Base-by-base conservation (phyloP, 257 asterid genomes). In the Solanum etuberosum region DNA sequence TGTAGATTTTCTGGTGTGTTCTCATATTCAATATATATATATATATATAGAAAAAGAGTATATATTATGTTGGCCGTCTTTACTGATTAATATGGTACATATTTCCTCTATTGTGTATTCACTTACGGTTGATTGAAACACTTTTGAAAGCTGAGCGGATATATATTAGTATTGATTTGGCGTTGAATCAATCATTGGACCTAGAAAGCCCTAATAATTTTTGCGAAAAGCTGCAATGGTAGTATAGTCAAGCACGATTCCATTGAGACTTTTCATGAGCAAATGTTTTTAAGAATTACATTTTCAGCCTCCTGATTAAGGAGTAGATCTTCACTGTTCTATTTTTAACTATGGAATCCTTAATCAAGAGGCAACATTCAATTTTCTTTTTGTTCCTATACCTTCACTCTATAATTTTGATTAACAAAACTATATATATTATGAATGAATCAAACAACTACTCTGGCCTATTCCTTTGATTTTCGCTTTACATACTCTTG, bases 401-500 rank as follows among this genome's bases (percentile, higher is more conserved):
- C 51, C 34, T 38, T 74, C 59, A 13, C 34, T 38, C 9, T 11
- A 23, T 9, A 35, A 21, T 20, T 74, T 37, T 37, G 32, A 21
- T 4, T 15, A 73, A 23, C 51, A 23, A 73, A 73, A 21, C 48
- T 10, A 21, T 72, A 73, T 40, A 40, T 40, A n/a, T n/a, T 32
- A n/a, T 20, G 29, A 68, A 29, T 42, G 83, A 14, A 42, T 40
- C n/a, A 25, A 40, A 76, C 2, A 20, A 42, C 37, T 42, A 77
- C 83, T 40, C 5, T n/a, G 59, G 61, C 61, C 2, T 23, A 46
- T 78, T 78, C 9, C 3, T 78, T 78, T 78, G 63, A 42, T 29
- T 35, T 34, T 18, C 51, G 3, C 9, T 35, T 65, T 67, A 89
- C 29, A 73, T 12, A 78, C 88, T 88, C 89, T 92, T 92, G 77